phyloP scores from a whole-genome alignment of 768 basidiomycete genomes.

The Lactarius tabidus region DNA sequence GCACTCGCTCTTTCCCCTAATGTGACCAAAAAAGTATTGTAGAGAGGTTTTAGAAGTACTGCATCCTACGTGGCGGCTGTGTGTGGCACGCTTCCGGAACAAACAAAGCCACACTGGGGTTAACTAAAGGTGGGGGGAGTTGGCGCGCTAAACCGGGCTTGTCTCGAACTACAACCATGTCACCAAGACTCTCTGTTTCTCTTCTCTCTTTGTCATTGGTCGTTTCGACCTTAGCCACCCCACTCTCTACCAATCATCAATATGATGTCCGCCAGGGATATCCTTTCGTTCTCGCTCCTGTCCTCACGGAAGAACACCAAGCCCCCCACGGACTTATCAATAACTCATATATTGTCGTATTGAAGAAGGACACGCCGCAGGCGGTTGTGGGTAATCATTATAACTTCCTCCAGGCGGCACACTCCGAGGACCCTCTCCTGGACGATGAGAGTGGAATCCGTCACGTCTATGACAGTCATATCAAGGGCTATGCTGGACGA shows the following conservation, averaged over 20 bases:
- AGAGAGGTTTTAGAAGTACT: neutral
- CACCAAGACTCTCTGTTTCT: constrained; percentile 23
- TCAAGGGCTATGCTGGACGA: constrained; percentile 77
- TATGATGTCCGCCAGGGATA: constrained; percentile 36
- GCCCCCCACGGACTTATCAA: constrained; percentile 71
- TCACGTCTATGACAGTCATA: constrained; percentile 73
- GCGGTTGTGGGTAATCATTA: constrained; percentile 68
- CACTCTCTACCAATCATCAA: constrained; percentile 43
- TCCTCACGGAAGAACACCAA: constrained; percentile 42
- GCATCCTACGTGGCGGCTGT: neutral
- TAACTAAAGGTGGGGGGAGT: neutral
- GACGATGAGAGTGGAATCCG: constrained; percentile 52
- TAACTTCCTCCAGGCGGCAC: constrained; percentile 66
- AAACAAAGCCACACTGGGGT: constrained; percentile 18
- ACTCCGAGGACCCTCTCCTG: constrained; percentile 51
- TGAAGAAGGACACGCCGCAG: constrained; percentile 65
- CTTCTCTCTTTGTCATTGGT: constrained; percentile 35
- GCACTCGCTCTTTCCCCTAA: neutral
- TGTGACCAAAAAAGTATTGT: neutral
- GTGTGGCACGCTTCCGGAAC: neutral
- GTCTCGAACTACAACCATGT: constrained; percentile 33
- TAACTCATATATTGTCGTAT: constrained; percentile 92
- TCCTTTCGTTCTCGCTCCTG: constrained; percentile 55
- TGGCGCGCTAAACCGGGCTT: neutral
- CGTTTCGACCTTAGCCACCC: constrained; percentile 39